A percentile compares a stretch with the other conserved stretches of the same genome.
phyloP scores from a whole-genome alignment of 345 rosid species.

The Erucastrum elatum region DNA sequence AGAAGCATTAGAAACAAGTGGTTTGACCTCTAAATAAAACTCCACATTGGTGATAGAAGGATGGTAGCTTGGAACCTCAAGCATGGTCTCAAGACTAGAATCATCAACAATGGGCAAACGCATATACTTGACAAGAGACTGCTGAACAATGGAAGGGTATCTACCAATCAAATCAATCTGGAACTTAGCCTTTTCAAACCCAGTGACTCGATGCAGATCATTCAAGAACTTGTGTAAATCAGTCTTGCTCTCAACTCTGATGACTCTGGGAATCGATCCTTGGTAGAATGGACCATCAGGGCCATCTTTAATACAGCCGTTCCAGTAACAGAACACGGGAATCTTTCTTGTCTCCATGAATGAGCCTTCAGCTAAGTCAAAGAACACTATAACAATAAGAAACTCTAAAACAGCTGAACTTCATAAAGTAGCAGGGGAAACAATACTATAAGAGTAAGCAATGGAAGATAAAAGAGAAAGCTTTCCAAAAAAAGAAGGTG shows the following conservation, averaged over 20 bases:
- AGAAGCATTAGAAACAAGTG: not conserved
- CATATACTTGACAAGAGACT: constrained; percentile 3
- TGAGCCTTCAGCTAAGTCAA: not conserved
- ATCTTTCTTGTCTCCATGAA: constrained; percentile 5
- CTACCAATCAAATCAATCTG: not conserved
- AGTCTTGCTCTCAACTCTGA: constrained; percentile 12
- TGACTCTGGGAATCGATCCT: constrained; percentile 22
- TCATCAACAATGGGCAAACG: constrained; percentile 25
- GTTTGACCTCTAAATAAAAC: constrained; percentile 12
- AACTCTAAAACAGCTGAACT: not conserved
- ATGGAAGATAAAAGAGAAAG: not conserved
- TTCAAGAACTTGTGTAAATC: not conserved
- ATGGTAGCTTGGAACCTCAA: constrained; percentile 12
- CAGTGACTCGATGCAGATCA: constrained; percentile 17
- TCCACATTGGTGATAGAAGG: constrained; percentile 5
- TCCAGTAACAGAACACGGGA: constrained; percentile 21
- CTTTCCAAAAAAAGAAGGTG: not conserved
- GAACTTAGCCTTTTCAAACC: constrained; percentile 6
- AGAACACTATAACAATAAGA: not conserved
- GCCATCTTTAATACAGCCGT: constrained; percentile 20
- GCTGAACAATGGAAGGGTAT: constrained; percentile 27
- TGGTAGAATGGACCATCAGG: constrained; percentile 24
- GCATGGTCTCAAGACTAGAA: constrained; percentile 21
- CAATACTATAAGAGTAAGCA: not conserved
- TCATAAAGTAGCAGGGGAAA: not conserved